phyloP scores from a whole-genome alignment of 176 grass and related monocot species.

The Thinopyrum elongatum region DNA sequence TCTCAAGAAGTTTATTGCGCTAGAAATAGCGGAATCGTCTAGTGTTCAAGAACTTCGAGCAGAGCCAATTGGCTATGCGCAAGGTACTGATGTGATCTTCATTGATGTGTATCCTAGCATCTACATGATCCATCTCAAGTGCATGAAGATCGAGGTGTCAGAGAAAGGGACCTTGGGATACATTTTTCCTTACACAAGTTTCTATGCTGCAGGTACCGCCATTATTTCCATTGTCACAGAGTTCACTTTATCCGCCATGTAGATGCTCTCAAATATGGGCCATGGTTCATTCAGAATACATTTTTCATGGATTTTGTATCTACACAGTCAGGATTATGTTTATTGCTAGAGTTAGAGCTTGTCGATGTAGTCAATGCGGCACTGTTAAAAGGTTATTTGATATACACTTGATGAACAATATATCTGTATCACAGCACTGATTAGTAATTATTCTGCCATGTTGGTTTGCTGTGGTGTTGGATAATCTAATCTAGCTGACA shows the following conservation, averaged over 20 bases:
- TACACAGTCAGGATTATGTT: neutral
- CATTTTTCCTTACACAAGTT: neutral
- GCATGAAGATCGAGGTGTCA: neutral
- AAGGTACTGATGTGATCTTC: neutral
- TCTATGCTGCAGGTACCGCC: neutral
- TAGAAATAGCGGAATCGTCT: neutral
- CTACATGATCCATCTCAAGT: neutral
- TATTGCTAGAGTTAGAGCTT: neutral
- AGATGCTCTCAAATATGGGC: neutral
- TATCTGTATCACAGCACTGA: neutral
- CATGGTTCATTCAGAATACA: neutral
- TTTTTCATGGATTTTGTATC: neutral
- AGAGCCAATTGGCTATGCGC: neutral
- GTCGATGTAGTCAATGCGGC: neutral
- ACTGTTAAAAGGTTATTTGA: neutral
- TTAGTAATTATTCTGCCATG: neutral
- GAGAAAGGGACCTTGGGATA: neutral
- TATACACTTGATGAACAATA: neutral
- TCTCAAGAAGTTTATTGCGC: neutral
- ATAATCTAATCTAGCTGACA: neutral
- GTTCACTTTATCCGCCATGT: neutral
- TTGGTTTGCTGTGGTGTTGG: neutral
- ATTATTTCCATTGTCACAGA: neutral
- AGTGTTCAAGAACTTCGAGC: neutral
- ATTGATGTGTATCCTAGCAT: neutral